Evolutionary conservation across 1,139 yeast species (phyloP), one percentile per base, ranked within the genome.

Genomic region (Pichia sp.): DNA sequence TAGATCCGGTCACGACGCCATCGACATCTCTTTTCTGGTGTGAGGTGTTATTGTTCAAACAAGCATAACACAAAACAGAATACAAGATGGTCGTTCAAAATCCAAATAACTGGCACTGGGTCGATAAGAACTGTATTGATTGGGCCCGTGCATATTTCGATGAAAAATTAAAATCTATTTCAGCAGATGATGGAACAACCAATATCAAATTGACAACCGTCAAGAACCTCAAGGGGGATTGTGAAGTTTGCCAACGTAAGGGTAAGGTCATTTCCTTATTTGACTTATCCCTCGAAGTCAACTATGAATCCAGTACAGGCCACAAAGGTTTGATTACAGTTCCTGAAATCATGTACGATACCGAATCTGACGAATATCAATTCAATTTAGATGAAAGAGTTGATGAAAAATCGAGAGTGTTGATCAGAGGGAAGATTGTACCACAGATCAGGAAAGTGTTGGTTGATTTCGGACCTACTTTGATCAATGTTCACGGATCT

Each of bases 41-140:
- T n/a, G n/a, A n/a, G n/a, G n/a, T n/a, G n/a, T n/a, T n/a, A n/a
- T n/a, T n/a, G n/a, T n/a, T n/a, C n/a, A n/a, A n/a, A n/a, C n/a
- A n/a, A n/a, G n/a, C n/a, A n/a, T n/a, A n/a, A n/a, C n/a, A n/a
- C n/a, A n/a, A n/a, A n/a, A n/a, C n/a, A n/a, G n/a, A n/a, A n/a
- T n/a, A n/a, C n/a, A 59, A 46, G 46, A 83, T 83, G 89, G 89
- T 80, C 44, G 81, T 83, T 38, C 81, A 81, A 62, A 83, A 83
- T 70, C 89, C 89, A 39, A 83, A 83, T 66, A 83, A 83, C 67
- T 83, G 89, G 99, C 99, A 93, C 75, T 93, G 99, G 99, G 98
- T 93, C 54, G 97, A 93, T 70, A 93, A 93, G 68, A 93, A 93
- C 75, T 93, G 99, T 70, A 77, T 91, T 52, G 83, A 79, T 54